Evolutionary conservation across 441 rosid genomes (phyloP), one percentile per base, ranked within the genome.

Genomic region (Daphne laureola): DNA sequence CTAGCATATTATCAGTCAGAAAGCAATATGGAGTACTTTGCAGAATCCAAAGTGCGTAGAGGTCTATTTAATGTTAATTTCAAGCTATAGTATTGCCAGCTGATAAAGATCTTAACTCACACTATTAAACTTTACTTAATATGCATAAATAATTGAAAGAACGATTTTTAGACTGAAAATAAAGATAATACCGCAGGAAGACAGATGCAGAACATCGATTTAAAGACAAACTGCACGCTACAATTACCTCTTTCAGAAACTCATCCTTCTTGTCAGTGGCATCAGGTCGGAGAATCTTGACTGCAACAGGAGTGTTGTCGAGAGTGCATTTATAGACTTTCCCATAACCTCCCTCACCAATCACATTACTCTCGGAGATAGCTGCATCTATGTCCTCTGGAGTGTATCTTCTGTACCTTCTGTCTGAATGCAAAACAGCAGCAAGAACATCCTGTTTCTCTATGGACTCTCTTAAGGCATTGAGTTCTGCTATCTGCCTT

Each of bases 301-400:
- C 69, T 60, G 98, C 98, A 11, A 79, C 98, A 16, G 91, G 90
- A 13, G 89, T 88, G 64, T 70, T 87, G 66, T 91, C 78, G 21
- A 91, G 86, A 55, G 65, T 73, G 79, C 96, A 78, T 72, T 75
- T 87, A 74, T 91, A 91, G 43, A 91, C 95, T 66, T 80, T 83
- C 4, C 96, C 96, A 17, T 79, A 91, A 11, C 83, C 82, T 72
- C 98, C 98, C 69, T 82, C 81, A 16, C 96, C 98, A 54, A 91
- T 87, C 54, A 86, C 65, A 26, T 75, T 76, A 57, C 57, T 57
- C 57, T 79, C 67, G 14, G 84, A 85, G 77, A 87, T 86, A 17
- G 93, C 96, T 43, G 63, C 43, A 73, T 73, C 71, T 18, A 87
- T 73, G 46, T 87, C 95, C 45, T 76, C 77, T 54, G 48, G 67